Evolutionary conservation across 2,329 filamentous ascomycete genomes (phyloP), one percentile per base, ranked within the genome.

Genomic region (Cercospora sp.): DNA sequence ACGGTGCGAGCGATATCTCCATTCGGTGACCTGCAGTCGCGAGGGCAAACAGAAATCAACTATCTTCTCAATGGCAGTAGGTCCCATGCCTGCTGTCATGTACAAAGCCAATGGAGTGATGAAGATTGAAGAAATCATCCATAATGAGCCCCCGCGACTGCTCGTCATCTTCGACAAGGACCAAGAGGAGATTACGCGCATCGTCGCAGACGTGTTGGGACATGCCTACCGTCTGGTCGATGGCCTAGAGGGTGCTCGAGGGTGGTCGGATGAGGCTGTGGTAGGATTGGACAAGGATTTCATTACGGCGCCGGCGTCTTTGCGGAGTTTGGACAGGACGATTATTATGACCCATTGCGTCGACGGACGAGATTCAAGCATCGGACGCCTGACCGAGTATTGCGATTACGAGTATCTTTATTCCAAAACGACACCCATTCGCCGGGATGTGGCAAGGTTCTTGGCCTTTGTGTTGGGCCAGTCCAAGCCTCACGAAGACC

Each of bases 351-450:
- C 91, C 26, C 91, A 94, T 77, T 92, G 90, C 76, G 87, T 93
- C 70, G 88, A 89, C 73, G 83, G 88, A 65, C 88, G 88, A 31
- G 91, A 90, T 82, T 60, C 67, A 26, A 68, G 73, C 16, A 88
- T 91, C 70, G 77, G 85, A 42, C 77, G 84, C 26, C 83, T 92
- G 23, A 92, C 89, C 10, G 81, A 85, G 13, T 78, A 86, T 64
- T 94, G 91, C 81, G 91, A 95, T 80, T 95, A 94, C 80, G 92
- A 96, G 78, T 95, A 94, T 73, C 84, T 96, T 20, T 96, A 95
- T 81, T 91, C 90, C 3, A 86, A 89, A 70, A 84, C 85, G 8
- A 86, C 90, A 0, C 92, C 91, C 77, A 89, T 90, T 69, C 87
- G 92, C 30, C 86, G 91, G 66, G 91, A 95, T 76, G 82, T 95